Conservation (phyloP, 176 grass and related monocot genomes). For the Hyparrhenia diplandra region DNA sequence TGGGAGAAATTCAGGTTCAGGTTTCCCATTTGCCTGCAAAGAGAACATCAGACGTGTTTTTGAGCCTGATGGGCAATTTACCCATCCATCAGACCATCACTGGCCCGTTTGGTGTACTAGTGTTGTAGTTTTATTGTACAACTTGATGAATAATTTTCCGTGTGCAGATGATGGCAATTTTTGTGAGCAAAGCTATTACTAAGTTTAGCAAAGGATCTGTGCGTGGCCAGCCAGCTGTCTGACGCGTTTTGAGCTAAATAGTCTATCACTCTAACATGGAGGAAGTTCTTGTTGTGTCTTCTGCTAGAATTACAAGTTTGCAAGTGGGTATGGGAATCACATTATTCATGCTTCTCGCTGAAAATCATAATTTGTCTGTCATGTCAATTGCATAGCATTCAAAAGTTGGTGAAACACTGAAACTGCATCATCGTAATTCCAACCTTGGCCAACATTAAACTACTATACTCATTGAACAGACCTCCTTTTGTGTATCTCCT, state of each 20-base stretch:
- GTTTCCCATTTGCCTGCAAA: background rate
- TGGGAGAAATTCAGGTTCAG: background rate
- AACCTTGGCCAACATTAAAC: too few relatives aligned
- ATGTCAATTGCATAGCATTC: background rate
- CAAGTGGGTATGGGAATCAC: background rate
- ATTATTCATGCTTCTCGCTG: background rate
- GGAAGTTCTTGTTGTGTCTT: background rate
- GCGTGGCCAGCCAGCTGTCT: background rate
- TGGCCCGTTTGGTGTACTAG: background rate
- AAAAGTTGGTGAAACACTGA: background rate
- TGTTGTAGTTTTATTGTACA: background rate
- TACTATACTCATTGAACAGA: too few relatives aligned
- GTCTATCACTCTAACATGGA: background rate
- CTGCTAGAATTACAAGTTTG: background rate
- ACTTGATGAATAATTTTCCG: background rate
- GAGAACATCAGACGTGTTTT: background rate
- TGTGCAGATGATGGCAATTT: background rate
- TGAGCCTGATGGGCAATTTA: background rate
- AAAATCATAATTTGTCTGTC: background rate
- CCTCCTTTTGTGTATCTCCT: too few relatives aligned
- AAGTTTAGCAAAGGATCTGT: background rate
- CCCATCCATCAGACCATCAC: background rate
- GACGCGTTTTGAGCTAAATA: background rate
- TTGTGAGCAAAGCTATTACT: background rate
- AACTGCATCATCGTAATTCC: too few relatives aligned